phyloP scores from a whole-genome alignment of 164 flowering plant species.

The Annona cherimola region DNA sequence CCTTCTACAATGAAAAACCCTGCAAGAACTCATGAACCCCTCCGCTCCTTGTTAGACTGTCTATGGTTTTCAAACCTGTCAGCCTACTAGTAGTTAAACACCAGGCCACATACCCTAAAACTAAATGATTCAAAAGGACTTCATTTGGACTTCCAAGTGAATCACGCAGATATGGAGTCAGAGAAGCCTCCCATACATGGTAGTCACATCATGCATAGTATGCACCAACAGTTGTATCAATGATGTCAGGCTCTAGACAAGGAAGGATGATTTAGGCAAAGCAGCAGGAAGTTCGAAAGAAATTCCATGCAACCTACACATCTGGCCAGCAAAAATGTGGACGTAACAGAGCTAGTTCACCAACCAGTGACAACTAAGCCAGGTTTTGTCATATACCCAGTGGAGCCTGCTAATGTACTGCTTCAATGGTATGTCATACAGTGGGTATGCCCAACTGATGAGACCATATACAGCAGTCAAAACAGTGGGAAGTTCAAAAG shows the following conservation, averaged over 20 bases:
- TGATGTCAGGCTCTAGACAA: neutral
- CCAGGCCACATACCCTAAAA: neutral
- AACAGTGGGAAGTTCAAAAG: too few species aligned
- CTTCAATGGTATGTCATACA: neutral
- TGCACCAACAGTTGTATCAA: neutral
- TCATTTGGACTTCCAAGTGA: too few species aligned
- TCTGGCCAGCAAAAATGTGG: neutral
- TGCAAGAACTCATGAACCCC: neutral
- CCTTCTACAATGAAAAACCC: neutral
- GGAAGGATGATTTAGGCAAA: neutral
- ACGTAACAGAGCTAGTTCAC: neutral
- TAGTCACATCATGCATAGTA: neutral
- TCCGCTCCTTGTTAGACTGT: neutral
- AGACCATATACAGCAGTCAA: too few species aligned
- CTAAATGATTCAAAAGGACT: neutral
- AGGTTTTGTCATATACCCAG: neutral
- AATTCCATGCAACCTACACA: neutral
- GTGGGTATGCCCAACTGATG: too few species aligned
- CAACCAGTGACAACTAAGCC: neutral
- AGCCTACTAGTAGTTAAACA: neutral
- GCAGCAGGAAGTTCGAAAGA: neutral
- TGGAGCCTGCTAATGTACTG: neutral
- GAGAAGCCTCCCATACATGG: neutral
- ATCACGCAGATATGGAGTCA: too few species aligned
- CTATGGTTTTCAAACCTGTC: neutral